Evolutionary conservation across 345 rosid species (phyloP).

Genomic region (Nephelium lappaceum): DNA sequence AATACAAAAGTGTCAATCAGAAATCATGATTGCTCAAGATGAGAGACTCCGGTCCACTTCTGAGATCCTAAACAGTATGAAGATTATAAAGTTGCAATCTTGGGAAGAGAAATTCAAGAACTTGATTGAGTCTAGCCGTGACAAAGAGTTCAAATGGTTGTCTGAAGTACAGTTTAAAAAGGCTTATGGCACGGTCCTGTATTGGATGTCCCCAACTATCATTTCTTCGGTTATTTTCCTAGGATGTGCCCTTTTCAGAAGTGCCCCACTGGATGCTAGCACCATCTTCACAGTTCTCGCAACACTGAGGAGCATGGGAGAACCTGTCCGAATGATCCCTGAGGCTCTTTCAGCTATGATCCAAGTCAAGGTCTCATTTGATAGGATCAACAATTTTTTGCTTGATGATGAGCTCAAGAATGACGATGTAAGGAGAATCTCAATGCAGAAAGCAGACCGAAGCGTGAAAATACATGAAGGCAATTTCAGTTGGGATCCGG

Average conservation of each 20-base stretch:
- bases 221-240: slow-evolving; percentile 64
- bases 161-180: slow-evolving; percentile 51
- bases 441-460: slow-evolving; percentile 21
- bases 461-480: slow-evolving; percentile 56
- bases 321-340: slow-evolving; percentile 70
- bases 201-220: slow-evolving; percentile 77
- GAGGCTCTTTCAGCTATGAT: slow-evolving; percentile 72
- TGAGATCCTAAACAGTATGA: slow-evolving; percentile 75
- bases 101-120: slow-evolving; percentile 82
- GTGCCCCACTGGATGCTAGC: slow-evolving; percentile 70
- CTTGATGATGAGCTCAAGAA: slow-evolving; percentile 63
- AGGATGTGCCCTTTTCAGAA: slow-evolving; percentile 55
- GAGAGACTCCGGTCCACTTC: slow-evolving; percentile 62
- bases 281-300: slow-evolving; percentile 82
- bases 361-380: slow-evolving; percentile 70
- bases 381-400: slow-evolving; percentile 57
- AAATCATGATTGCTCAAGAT: slow-evolving; percentile 72
- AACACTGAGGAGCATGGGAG: slow-evolving; percentile 59
- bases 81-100: slow-evolving; percentile 74
- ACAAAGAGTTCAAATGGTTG: slow-evolving; percentile 65
- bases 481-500: slow-evolving; percentile 72
- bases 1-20: slow-evolving; percentile 58
- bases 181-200: slow-evolving; percentile 49
- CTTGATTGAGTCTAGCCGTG: slow-evolving; percentile 56
- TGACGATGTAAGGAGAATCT: slow-evolving; percentile 34